Evolutionary conservation across 2,329 filamentous ascomycete species (phyloP).

Genomic region (Westerdykella sp.): DNA sequence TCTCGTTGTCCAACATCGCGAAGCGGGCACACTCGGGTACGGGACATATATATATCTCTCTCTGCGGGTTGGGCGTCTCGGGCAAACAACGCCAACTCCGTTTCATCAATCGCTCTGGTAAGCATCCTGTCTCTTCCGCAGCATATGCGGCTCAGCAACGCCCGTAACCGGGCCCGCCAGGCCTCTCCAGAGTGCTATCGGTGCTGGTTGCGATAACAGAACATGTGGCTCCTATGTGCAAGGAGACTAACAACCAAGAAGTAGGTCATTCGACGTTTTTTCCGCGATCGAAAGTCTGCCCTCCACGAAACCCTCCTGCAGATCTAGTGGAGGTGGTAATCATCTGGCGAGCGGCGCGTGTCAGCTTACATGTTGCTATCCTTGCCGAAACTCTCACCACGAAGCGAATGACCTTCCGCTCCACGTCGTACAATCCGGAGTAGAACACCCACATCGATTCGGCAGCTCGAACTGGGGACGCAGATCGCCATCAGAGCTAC

Average conservation of each 20-base stretch:
- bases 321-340: slow-evolving; percentile 31
- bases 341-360: slow-evolving; percentile 23
- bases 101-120: slow-evolving; percentile 7
- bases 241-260: slow-evolving; percentile 3
- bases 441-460: slow-evolving; percentile 26
- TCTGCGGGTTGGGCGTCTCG: background rate
- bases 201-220: too few relatives aligned
- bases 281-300: slow-evolving; percentile 12
- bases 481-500: slow-evolving; percentile 14
- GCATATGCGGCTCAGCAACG: background rate
- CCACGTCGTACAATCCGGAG: slow-evolving; percentile 28
- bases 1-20: too few relatives aligned
- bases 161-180: too few relatives aligned
- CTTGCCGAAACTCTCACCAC: slow-evolving; percentile 27
- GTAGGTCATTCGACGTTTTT: slow-evolving; percentile 19
- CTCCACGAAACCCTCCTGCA: slow-evolving; percentile 28
- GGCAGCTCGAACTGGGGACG: slow-evolving; percentile 18
- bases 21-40: background rate
- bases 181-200: too few relatives aligned
- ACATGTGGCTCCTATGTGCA: too few relatives aligned
- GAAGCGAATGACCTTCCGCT: slow-evolving; percentile 34
- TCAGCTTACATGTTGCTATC: slow-evolving; percentile 34
- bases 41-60: slow-evolving; percentile 3
- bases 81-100: slow-evolving; percentile 3
- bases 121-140: background rate